phyloP scores from a whole-genome alignment of 805 yeast genomes.

The Ogataea methanolica region DNA sequence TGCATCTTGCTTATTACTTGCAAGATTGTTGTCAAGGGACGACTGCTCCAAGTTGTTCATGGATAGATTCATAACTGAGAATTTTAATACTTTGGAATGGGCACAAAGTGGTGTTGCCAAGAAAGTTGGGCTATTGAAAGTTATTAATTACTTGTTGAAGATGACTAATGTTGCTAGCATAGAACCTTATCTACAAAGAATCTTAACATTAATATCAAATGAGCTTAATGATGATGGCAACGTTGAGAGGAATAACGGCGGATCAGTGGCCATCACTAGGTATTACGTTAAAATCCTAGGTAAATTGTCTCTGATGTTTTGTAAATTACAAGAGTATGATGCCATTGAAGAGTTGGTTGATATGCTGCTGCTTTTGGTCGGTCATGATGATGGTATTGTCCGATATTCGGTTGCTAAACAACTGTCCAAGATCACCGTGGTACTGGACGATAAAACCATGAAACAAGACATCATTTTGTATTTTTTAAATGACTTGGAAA shows the following conservation, averaged over 20 bases:
- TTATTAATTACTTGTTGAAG: conserved; percentile 23
- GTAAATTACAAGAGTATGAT: conserved; percentile 28
- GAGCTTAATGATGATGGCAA: conserved; percentile 7
- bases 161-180: conserved; percentile 5
- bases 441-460: conserved; percentile 31
- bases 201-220: conserved; percentile 14
- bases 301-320: conserved; percentile 32
- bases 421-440: conserved; percentile 42
- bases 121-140: conserved; percentile 16
- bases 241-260: background rate
- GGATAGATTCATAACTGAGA: conserved; percentile 21
- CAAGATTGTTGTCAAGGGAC: conserved; percentile 48
- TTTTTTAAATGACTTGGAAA: conserved; percentile 32
- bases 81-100: conserved; percentile 18
- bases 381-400: conserved; percentile 47
- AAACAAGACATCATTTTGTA: conserved; percentile 36
- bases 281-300: conserved; percentile 33
- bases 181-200: conserved; percentile 3
- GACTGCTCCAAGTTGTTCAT: conserved; percentile 31
- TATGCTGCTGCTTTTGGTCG: conserved; percentile 39
- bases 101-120: conserved; percentile 7
- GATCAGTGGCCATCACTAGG: conserved; percentile 10
- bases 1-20: conserved; percentile 46
- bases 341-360: conserved; percentile 45
- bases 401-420: conserved; percentile 68